phyloP scores from a whole-genome alignment of 257 asterid species.

The Linaria vulgaris region DNA sequence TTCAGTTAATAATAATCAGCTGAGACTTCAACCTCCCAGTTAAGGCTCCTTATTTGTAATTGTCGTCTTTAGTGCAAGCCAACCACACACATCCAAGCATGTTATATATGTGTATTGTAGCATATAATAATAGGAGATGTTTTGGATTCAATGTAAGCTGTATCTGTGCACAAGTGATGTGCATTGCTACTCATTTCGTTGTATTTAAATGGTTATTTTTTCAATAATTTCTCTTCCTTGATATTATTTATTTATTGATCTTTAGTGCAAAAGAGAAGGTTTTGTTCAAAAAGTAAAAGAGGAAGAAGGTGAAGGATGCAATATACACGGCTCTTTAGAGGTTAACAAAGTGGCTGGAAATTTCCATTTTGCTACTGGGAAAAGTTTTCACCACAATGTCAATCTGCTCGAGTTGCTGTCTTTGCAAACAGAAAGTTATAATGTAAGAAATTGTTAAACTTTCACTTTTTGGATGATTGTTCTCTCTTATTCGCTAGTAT shows the following conservation, averaged over 20 bases:
- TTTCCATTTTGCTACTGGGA: constrained; percentile 86
- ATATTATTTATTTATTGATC: constrained; percentile 26
- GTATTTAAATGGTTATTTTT: no score
- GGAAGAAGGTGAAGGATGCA: constrained; percentile 98
- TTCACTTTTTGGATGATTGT: constrained; percentile 6
- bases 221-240: constrained; percentile 22
- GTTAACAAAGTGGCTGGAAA: constrained; percentile 98
- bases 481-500: background rate
- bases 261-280: constrained; percentile 90
- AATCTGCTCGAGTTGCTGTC: constrained; percentile 63
- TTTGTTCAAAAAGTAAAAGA: constrained; percentile 80
- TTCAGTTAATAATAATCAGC: no score
- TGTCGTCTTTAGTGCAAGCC: no score
- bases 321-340: constrained; percentile 91
- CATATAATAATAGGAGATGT: no score
- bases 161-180: no score
- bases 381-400: constrained; percentile 67
- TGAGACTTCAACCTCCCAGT: no score
- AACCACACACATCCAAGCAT: no score
- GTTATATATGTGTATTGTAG: no score
- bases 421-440: constrained; percentile 60
- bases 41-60: no score
- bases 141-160: no score
- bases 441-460: constrained; percentile 48
- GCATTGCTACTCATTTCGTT: background rate